Base-by-base conservation (phyloP, 2,329 filamentous ascomycete species). In the Septoria petroselini region DNA sequence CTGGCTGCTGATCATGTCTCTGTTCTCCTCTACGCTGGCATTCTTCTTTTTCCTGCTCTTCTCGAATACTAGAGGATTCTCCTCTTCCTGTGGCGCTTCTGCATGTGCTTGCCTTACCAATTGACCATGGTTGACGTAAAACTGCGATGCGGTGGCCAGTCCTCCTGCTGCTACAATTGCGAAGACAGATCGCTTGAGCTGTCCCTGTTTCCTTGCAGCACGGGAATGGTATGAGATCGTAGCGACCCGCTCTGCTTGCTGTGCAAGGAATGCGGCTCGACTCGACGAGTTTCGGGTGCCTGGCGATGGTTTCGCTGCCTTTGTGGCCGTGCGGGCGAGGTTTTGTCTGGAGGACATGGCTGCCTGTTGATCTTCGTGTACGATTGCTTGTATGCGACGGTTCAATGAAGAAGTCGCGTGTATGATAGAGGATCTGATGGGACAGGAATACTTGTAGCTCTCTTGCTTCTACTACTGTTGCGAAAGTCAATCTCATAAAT, bases 1-100 rank as follows among this genome's bases (percentile, higher is more conserved):
- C 67, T 95, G 88, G 8, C 86, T 88, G 65, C 86, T 91, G 60
- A 95, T 82, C 50, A 86, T 70, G 48, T 90, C 86, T 50, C 86
- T 73, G 55, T 84, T 84, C 57, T 89, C 84, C 67, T 91, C 87
- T 58, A 82, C 82, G 5, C 82, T 83, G 1, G 62, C 61, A 2
- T 71, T 66, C 48, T 72, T 68, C 18, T 76, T 73, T 54, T 77
- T 75, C 55, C 83, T 76, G 18, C 81, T 71, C 65, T 83, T 78
- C 69, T 94, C 88, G 56, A 89, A 86, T 50, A 81, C 73, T 33
- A 89, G 63, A 45, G 84, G 76, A 0, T 79, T 66, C 53, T 72
- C 69, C n/a, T 67, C 60, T 19, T 60, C 51, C 4, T 69, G 60
- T 4, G 71, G 72, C 48, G 72, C 72, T 62, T 80, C 77, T 19